phyloP scores from a whole-genome alignment of 192 early-diverging fungal species.

The Neocallimastix lanati region DNA sequence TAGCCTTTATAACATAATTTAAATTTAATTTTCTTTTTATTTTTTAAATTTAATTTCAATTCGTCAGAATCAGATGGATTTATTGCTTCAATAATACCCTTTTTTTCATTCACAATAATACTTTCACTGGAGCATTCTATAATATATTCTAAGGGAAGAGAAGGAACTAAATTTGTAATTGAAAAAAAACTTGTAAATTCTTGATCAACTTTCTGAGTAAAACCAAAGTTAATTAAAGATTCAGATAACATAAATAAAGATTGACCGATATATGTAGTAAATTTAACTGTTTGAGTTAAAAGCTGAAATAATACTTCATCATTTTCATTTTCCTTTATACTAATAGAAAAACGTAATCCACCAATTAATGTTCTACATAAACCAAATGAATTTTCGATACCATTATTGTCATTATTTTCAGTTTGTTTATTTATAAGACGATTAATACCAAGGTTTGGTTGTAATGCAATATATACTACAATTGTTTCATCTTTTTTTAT shows the following conservation, averaged over 20 bases:
- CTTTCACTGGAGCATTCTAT: constrained; percentile 15
- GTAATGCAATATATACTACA: constrained; percentile 59
- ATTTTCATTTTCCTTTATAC: constrained; percentile 17
- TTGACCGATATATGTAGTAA: constrained; percentile 59
- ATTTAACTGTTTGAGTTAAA: constrained; percentile 55
- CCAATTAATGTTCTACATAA: constrained; percentile 56
- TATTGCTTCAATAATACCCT: background rate
- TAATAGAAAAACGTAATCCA: constrained; percentile 57
- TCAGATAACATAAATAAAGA: constrained; percentile 52
- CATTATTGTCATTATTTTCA: constrained; percentile 3
- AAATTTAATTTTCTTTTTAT: constrained; percentile 26
- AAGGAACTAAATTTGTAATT: constrained; percentile 46
- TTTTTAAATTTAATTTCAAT: background rate
- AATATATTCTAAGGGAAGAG: constrained; percentile 48
- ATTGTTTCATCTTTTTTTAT: constrained; percentile 23
- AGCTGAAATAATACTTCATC: constrained; percentile 19
- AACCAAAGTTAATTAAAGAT: constrained; percentile 47
- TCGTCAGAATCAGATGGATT: background rate
- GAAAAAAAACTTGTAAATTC: constrained; percentile 40
- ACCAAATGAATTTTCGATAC: constrained; percentile 8
- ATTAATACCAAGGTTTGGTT: constrained; percentile 21
- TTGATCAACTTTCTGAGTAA: constrained; percentile 17
- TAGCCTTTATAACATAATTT: constrained; percentile 25
- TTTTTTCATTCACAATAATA: background rate
- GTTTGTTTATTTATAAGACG: background rate